phyloP scores from a whole-genome alignment of 176 grass and related monocot genomes.

The Neostapfia colusana region DNA sequence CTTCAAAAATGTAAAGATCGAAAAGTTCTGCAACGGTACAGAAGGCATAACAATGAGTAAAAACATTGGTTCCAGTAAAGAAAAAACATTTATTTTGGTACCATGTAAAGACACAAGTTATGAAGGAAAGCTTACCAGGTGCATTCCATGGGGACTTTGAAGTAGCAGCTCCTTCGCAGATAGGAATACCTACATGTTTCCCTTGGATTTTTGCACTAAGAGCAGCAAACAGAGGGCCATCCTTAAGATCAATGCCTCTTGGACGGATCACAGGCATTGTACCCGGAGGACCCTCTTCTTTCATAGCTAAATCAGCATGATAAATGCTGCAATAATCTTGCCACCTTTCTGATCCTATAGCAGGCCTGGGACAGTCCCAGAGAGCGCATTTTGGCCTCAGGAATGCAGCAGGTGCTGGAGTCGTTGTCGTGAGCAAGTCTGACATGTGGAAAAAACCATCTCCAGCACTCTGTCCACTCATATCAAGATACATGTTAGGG shows the following conservation, averaged over 20 bases:
- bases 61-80: neutral
- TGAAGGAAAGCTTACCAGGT: constrained; percentile 58
- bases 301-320: constrained; percentile 75
- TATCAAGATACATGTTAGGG: constrained; percentile 51
- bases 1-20: constrained; percentile 83
- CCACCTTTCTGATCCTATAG: constrained; percentile 72
- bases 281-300: constrained; percentile 82
- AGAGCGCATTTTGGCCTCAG: constrained; percentile 83
- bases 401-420: constrained; percentile 69
- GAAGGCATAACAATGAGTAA: constrained; percentile 37
- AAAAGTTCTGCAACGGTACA: constrained; percentile 69
- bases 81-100: constrained; percentile 13
- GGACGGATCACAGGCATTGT: constrained; percentile 88
- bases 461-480: constrained; percentile 48
- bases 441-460: constrained; percentile 62
- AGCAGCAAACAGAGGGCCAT: constrained; percentile 86
- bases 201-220: constrained; percentile 75
- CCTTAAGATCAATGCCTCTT: constrained; percentile 87
- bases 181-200: constrained; percentile 85
- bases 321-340: constrained; percentile 88
- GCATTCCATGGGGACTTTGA: constrained; percentile 89
- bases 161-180: constrained; percentile 95
- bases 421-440: constrained; percentile 72
- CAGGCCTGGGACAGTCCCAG: constrained; percentile 85
- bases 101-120: constrained; percentile 6